Conservation (phyloP, 148 eudicot species). For the Rhododendron kiyosumense region DNA sequence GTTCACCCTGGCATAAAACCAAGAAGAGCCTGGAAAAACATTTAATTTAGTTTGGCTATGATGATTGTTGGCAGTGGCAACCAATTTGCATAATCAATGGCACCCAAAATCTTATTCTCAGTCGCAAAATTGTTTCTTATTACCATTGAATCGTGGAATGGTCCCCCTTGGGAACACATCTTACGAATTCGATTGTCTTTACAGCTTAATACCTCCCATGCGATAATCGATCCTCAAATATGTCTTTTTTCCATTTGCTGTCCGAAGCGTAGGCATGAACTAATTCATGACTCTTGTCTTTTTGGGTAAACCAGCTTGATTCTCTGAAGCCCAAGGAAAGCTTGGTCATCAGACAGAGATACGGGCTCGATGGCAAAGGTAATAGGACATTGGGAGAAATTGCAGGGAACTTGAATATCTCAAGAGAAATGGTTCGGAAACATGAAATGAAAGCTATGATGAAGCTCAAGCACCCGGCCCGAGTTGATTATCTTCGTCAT, state of each 20-base stretch:
- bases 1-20: neutral
- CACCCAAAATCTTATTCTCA: neutral
- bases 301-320: conserved; percentile 60
- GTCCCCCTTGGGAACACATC: neutral
- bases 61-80: neutral
- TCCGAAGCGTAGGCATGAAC: neutral
- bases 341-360: conserved; percentile 91
- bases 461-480: conserved; percentile 95
- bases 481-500: conserved; percentile 73
- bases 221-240: neutral
- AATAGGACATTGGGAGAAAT: conserved; percentile 88
- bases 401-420: conserved; percentile 84
- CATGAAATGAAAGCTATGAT: conserved; percentile 91
- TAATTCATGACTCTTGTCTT: neutral
- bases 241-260: neutral
- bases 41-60: neutral
- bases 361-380: conserved; percentile 94
- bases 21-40: neutral
- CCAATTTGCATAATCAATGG: neutral
- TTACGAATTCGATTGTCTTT: neutral
- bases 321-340: conserved; percentile 97
- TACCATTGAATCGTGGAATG: neutral
- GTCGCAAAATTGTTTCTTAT: neutral
- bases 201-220: neutral
- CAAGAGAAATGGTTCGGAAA: conserved; percentile 95